A percentile compares a stretch with the other conserved stretches of the same genome.
Evolutionary conservation across 352 stramenopile species (phyloP).

Genomic region (Stephanocyclus meneghinianus): DNA sequence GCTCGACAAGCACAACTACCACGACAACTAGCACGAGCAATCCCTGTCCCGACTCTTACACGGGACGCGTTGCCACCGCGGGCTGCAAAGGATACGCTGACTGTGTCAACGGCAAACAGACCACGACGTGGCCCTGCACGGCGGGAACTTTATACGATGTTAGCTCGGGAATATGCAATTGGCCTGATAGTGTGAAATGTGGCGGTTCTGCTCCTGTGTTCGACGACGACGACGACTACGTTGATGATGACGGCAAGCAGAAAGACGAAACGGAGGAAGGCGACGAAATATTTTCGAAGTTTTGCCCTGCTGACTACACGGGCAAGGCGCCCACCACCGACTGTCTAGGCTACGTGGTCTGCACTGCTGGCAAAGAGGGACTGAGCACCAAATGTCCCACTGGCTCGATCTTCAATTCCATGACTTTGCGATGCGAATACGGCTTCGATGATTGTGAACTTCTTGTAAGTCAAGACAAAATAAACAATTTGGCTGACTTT

Average conservation of each 20-base stretch:
- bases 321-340: conserved; percentile 19
- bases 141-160: conserved; percentile 18
- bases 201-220: neutral
- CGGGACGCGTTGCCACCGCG: conserved; percentile 5
- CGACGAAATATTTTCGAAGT: neutral
- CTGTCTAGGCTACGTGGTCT: conserved; percentile 30
- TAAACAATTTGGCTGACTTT: neutral
- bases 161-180: conserved; percentile 15
- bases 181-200: conserved; percentile 12
- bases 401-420: conserved; percentile 16
- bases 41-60: conserved; percentile 7
- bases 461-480: neutral
- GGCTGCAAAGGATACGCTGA: conserved; percentile 14
- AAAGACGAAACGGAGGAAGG: neutral
- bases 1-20: neutral
- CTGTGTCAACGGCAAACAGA: conserved; percentile 1
- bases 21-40: neutral
- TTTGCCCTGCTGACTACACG: conserved; percentile 2
- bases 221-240: neutral
- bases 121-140: neutral
- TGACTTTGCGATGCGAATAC: conserved; percentile 19
- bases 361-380: conserved; percentile 14
- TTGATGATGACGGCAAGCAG: neutral
- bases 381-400: conserved; percentile 17
- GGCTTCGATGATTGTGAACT: conserved; percentile 9